Evolutionary conservation across 495 filamentous ascomycete genomes (phyloP).

Genomic region (Aspergillus indologenus): DNA sequence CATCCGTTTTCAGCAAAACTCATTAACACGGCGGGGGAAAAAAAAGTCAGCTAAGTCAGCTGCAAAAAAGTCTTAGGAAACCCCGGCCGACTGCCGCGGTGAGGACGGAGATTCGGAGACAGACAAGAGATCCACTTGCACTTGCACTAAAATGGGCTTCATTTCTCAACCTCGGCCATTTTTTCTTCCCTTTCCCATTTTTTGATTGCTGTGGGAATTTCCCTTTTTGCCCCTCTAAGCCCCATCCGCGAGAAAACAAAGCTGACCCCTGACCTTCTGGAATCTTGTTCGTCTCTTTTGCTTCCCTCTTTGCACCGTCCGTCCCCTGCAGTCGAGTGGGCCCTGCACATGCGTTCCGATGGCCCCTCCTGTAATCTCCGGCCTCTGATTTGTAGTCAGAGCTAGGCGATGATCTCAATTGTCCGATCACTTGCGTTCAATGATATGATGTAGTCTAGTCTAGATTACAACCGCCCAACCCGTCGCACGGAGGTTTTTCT

Average conservation of each 20-base stretch:
- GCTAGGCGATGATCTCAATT: conserved; percentile 28
- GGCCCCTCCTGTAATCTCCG: conserved; percentile 26
- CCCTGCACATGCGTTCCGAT: conserved; percentile 24
- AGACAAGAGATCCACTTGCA: conserved; percentile 11
- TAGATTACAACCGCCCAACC: conserved; percentile 1
- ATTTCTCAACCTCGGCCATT: background rate
- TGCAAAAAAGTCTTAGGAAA: background rate
- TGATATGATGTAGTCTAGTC: conserved; percentile 16
- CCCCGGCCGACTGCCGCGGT: background rate
- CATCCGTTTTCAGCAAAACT: background rate
- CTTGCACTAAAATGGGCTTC: background rate
- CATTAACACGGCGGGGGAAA: no score
- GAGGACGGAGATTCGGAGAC: background rate
- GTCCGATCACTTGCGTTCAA: conserved; percentile 24
- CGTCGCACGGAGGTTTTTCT: conserved; percentile 8
- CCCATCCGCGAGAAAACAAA: conserved; percentile 5
- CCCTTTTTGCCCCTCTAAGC: background rate
- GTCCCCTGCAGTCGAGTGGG: conserved; percentile 15
- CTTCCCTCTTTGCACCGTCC: background rate
- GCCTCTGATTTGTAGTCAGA: conserved; percentile 28
- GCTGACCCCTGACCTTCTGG: conserved; percentile 24
- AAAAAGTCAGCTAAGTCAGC: background rate
- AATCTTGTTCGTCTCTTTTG: conserved; percentile 18
- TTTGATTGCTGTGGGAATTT: background rate
- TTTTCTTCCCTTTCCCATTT: background rate